Percentiles rank a stretch among this genome's conserved stretches.
These are phyloP conservation scores for Dovyalis caffra DNA, from an alignment of 345 rosid genomes.

Conservation along the genomic window DNA sequence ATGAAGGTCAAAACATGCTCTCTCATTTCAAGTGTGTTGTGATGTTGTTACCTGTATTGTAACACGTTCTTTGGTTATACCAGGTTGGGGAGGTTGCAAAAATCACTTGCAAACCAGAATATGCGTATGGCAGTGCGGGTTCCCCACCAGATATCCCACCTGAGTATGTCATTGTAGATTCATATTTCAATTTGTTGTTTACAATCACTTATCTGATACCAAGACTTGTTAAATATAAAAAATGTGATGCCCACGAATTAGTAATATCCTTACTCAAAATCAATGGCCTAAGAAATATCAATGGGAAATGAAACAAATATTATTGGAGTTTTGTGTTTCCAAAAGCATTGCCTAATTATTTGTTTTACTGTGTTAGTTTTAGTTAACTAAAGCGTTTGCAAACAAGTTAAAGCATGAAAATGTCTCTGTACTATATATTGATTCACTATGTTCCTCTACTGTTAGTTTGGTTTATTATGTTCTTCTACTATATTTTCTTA, in stretches of 20 bases:
- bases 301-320: not conserved
- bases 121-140: constrained; percentile 85
- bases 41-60: no score
- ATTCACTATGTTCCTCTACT: no score
- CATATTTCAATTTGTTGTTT: not conserved
- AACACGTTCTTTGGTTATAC: constrained; percentile 2
- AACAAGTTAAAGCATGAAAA: no score
- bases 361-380: no score
- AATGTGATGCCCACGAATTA: not conserved
- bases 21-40: no score
- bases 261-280: not conserved
- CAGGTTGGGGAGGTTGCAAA: constrained; percentile 98
- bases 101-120: constrained; percentile 87
- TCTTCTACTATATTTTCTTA: no score
- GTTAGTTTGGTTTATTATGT: no score
- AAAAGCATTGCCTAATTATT: not conserved
- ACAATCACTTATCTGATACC: not conserved
- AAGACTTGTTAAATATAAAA: not conserved
- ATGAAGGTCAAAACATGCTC: constrained; percentile 60
- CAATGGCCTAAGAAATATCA: not conserved
- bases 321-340: not conserved
- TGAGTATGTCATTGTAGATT: constrained; percentile 42
- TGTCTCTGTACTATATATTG: no score
- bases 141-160: constrained; percentile 94
- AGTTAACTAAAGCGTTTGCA: no score